A percentile compares a stretch with the other conserved stretches of the same genome.
phyloP scores from a whole-genome alignment of 2,329 filamentous ascomycete species.

The Colletotrichum siamense region DNA sequence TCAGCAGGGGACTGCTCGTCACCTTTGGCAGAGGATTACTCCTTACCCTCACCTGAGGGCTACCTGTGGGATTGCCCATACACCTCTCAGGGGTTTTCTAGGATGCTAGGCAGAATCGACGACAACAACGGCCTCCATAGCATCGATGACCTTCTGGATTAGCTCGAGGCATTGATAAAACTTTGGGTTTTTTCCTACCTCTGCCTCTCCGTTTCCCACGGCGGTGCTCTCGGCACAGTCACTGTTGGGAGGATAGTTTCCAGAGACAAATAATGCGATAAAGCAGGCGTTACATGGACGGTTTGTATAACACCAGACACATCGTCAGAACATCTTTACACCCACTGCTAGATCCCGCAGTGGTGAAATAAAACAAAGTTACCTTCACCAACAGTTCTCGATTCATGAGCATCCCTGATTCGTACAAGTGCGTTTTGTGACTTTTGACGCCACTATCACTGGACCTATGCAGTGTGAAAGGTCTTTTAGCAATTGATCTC shows the following conservation, averaged over 20 bases:
- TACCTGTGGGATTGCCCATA: not conserved
- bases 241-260: not conserved
- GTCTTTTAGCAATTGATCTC: not conserved
- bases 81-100: not conserved
- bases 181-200: fast-evolving
- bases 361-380: not conserved
- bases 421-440: not conserved
- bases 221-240: not conserved
- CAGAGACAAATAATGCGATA: not conserved
- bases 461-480: not conserved
- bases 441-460: not conserved
- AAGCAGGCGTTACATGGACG: not conserved
- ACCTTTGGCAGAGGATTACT: not conserved
- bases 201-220: not conserved
- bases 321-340: not conserved
- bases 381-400: not conserved
- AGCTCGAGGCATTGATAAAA: not conserved
- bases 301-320: not conserved
- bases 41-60: not conserved
- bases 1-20: not conserved
- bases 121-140: not conserved
- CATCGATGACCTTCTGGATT: too few species aligned
- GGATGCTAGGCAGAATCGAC: not conserved
- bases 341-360: not conserved
- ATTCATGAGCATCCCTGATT: not conserved